Evolutionary conservation across 2,329 filamentous ascomycete genomes (phyloP), one percentile per base, ranked within the genome.

Genomic region (Fusarium clavum): DNA sequence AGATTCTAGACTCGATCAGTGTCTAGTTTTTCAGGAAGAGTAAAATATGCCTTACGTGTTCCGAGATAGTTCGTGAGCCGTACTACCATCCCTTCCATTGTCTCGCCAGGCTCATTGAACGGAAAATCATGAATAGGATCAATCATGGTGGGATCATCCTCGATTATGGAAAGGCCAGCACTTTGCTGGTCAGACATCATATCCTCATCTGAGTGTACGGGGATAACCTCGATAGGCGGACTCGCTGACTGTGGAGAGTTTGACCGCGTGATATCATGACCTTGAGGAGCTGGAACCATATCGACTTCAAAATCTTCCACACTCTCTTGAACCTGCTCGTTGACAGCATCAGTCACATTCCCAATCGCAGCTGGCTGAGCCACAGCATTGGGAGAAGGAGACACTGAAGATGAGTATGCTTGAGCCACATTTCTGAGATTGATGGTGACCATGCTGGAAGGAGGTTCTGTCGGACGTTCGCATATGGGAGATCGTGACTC

Each of bases 361-460:
- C 49, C 52, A 34, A 43, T 57, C 25, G 48, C 20, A 49, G 47
- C 27, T 46, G 40, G 25, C 24, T 68, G 70, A 73, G 48, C 77
- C 77, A 45, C 76, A 76, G 29, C 48, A 44, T 68, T 67, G 24
- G 82, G 82, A 10, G 85, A 85, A 14, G 79, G 68, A 6, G 85
- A 81, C 6, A 82, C 83, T 24, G 83, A 82, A 20, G 81, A 78
- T 29, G 80, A 77, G 24, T 83, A 81, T 49, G 81, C 77, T 45
- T 77, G 76, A 18, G 80, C 81, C 44, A 76, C 79, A 64, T 85
- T 84, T 61, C 88, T 86, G 51, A 90, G 79, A 73, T 90, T 90
- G 57, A 90, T 85, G 12, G 88, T 90, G 52, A 90, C 86, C 74
- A 82, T 85, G 77, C 86, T 90, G 5, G 87, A 87, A 38, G 85